A percentile compares a stretch with the other conserved stretches of the same genome.
phyloP scores from a whole-genome alignment of 2,329 filamentous ascomycete genomes.

The Orbilia javanica region DNA sequence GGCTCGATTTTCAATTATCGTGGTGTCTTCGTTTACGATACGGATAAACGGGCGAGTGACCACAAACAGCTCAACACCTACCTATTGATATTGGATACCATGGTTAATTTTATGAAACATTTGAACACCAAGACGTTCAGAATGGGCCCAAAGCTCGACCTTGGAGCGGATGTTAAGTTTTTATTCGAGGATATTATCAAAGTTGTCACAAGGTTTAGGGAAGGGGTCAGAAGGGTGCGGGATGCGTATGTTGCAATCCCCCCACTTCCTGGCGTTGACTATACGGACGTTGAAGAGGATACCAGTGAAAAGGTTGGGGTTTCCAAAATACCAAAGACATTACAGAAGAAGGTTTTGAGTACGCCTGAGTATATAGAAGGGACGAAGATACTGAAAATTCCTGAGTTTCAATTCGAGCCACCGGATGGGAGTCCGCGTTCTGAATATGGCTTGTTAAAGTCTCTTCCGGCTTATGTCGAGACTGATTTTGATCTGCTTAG shows the following conservation, averaged over 20 bases:
- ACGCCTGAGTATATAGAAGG: not conserved
- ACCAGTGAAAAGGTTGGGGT: not conserved
- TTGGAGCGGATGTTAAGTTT: slow-evolving; percentile 30
- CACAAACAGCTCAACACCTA: slow-evolving; percentile 2
- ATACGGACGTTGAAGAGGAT: slow-evolving; percentile 10
- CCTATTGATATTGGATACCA: not conserved
- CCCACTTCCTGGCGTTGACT: slow-evolving; percentile 12
- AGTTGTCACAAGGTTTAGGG: slow-evolving; percentile 7
- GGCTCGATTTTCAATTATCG: slow-evolving; percentile 1
- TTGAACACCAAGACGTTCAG: slow-evolving; percentile 4
- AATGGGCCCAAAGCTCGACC: slow-evolving; percentile 7
- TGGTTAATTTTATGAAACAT: not conserved
- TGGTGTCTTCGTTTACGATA: slow-evolving; percentile 10
- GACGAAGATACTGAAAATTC: slow-evolving; percentile 1
- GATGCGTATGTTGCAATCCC: slow-evolving; percentile 41
- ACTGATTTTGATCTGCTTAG: slow-evolving; percentile 16
- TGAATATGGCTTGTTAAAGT: not conserved
- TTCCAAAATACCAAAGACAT: slow-evolving; percentile 2
- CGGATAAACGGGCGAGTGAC: not conserved
- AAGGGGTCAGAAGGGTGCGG: not conserved
- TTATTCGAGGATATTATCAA: slow-evolving; percentile 25
- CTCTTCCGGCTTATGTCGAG: slow-evolving; percentile 12
- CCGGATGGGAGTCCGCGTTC: not conserved
- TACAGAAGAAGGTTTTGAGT: not conserved
- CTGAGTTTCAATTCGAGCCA: not conserved